Conservation (phyloP, 2,329 filamentous ascomycete species). For the Sordariomycetes sp. region DNA sequence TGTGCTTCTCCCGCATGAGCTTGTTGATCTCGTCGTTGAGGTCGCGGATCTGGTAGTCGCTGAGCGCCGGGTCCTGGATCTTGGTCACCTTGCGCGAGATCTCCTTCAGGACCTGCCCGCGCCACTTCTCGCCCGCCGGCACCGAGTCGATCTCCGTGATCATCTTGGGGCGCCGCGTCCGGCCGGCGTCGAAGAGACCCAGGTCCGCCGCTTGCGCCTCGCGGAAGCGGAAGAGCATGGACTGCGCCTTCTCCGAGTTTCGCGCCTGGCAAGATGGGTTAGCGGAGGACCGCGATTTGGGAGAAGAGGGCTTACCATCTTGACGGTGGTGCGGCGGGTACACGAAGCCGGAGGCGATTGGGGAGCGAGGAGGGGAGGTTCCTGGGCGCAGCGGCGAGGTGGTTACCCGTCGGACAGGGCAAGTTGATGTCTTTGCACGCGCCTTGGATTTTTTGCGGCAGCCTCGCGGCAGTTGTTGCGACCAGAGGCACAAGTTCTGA, state of each 20-base stretch:
- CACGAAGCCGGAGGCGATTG: neutral
- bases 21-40: constrained; percentile 99
- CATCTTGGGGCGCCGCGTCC: constrained; percentile 78
- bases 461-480: neutral
- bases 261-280: constrained; percentile 52
- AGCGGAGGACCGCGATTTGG: neutral
- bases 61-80: constrained; percentile 86
- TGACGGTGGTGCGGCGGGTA: neutral
- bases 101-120: constrained; percentile 92
- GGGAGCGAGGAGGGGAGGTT: neutral
- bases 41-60: constrained; percentile 94
- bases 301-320: constrained; percentile 4
- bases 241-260: constrained; percentile 97
- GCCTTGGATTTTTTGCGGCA: neutral
- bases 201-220: constrained; percentile 93
- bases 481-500: neutral
- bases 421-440: neutral
- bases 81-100: constrained; percentile 93
- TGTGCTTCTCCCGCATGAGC: constrained; percentile 96
- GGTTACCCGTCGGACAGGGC: neutral
- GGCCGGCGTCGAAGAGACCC: constrained; percentile 88
- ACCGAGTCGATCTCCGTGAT: constrained; percentile 82
- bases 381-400: neutral
- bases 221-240: constrained; percentile 99
- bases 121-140: constrained; percentile 91